Percentiles rank a stretch among this genome's conserved stretches.
These are phyloP conservation scores for Rosa hybrid DNA, from an alignment of 331 rosid species.

Conservation along the genomic window DNA sequence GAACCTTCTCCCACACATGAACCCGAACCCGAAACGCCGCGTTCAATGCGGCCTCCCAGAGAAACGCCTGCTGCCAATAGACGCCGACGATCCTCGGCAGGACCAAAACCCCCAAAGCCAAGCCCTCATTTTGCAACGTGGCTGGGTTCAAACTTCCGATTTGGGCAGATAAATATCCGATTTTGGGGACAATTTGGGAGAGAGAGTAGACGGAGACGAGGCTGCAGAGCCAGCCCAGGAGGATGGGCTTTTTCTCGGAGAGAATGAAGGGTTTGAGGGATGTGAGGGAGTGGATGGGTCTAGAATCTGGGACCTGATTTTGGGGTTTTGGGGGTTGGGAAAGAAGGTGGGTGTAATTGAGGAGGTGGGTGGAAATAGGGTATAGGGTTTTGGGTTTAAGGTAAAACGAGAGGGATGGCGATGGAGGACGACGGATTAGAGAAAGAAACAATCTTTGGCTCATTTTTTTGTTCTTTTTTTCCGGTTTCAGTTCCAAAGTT, in stretches of 20 bases:
- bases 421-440: slow-evolving; percentile 2
- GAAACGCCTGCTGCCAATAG: slow-evolving; percentile 72
- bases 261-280: slow-evolving; percentile 56
- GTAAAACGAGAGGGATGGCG: slow-evolving; percentile 14
- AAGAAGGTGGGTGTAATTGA: slow-evolving; percentile 20
- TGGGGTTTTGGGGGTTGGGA: slow-evolving; percentile 17
- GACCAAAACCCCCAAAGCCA: slow-evolving; percentile 46
- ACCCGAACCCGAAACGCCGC: slow-evolving; percentile 56
- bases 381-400: slow-evolving; percentile 16
- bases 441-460: slow-evolving; percentile 6
- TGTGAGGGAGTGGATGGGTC: slow-evolving; percentile 30
- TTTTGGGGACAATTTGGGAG: slow-evolving; percentile 48
- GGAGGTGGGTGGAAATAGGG: slow-evolving; percentile 8
- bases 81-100: slow-evolving; percentile 49
- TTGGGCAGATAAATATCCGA: slow-evolving; percentile 42
- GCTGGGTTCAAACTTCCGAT: slow-evolving; percentile 23
- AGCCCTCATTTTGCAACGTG: slow-evolving; percentile 33
- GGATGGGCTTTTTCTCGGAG: slow-evolving; percentile 46
- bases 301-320: slow-evolving; percentile 18
- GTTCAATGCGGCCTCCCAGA: slow-evolving; percentile 80
- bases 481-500: not conserved
- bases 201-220: slow-evolving; percentile 65
- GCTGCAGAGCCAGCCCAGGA: slow-evolving; percentile 82
- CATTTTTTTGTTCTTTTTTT: not conserved
- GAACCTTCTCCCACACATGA: slow-evolving; percentile 53